Base-by-base conservation (phyloP, 164 flowering plant species). In the Pachysandra terminalis region DNA sequence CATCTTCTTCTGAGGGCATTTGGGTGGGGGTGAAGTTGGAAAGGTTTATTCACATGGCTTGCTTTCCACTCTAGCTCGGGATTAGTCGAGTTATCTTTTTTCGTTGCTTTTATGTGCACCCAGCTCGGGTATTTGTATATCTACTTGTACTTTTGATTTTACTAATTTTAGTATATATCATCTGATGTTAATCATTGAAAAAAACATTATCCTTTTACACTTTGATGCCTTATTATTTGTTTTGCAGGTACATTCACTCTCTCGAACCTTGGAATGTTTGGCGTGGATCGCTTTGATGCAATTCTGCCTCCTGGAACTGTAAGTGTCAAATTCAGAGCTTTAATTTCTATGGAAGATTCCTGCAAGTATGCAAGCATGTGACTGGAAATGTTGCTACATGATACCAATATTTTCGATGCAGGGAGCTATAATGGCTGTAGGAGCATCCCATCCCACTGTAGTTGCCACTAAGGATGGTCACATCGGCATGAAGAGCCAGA, bases 351-450 rank as follows among this genome's bases (percentile, higher is more conserved):
- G 55, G n/a, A n/a, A n/a, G n/a, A n/a, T n/a, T n/a, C n/a, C n/a
- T n/a, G 23, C 40, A 32, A 40, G 25, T 21, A 15, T 37, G 0
- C n/a, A 37, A 25, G 21, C 25, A 64, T 23, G 17, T 17, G 15
- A 28, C 19, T 14, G 23, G 40, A 26, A 27, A 64, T 16, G 54
- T 66, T 28, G 23, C 10, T 32, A 22, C 52, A 13, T 27, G 14
- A 21, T 68, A 63, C 57, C 63, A 64, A 41, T 67, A 17, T 14
- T 63, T 59, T n/a, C 60, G 56, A 24, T 71, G 53, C 81, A 96
- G 98, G 99, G 98, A 65, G 98, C 99, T 68, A 90, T 93, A 67
- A 95, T 95, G 97, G 97, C 98, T 72, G 97, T 95, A 71, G 99
- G 99, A 52, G 92, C 93, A 79, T 92, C 98, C 25, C 71, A 84